A percentile compares a stretch with the other conserved stretches of the same genome.
Conservation (phyloP, 2,329 filamentous ascomycete genomes). For the Phyllosticta capitalensis region DNA sequence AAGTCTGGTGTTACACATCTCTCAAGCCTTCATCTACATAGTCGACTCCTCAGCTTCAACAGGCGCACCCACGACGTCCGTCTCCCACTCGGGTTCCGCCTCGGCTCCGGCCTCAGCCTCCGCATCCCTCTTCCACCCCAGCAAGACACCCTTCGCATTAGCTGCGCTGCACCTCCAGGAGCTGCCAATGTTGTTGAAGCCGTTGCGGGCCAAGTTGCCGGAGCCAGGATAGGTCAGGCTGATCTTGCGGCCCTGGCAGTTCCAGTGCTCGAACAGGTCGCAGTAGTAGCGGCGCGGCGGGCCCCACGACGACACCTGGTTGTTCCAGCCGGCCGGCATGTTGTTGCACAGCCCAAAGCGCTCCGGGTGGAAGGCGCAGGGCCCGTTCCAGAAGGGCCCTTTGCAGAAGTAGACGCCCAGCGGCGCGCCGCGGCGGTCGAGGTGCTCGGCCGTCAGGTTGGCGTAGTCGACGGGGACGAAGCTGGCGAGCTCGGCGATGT, state of each 20-base stretch:
- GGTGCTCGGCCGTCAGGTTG: neutral
- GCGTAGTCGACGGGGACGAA: neutral
- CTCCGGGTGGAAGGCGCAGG: neutral
- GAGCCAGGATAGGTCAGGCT: neutral
- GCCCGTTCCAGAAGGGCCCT: neutral
- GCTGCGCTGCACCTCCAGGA: neutral
- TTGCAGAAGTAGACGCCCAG: neutral
- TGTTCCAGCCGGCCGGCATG: neutral
- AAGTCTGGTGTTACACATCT: neutral
- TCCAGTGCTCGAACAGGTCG: neutral
- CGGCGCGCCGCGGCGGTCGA: neutral
- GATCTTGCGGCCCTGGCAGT: neutral
- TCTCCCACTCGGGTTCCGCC: neutral
- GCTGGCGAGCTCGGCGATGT: neutral
- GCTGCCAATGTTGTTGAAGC: neutral
- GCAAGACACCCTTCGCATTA: neutral
- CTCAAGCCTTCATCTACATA: neutral
- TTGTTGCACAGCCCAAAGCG: neutral
- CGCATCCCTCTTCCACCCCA: neutral
- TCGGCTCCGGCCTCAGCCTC: neutral
- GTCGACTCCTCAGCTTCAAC: neutral
- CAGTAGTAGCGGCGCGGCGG: neutral
- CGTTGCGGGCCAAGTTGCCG: neutral
- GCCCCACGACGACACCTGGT: neutral
- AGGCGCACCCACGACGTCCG: neutral